Evolutionary conservation across 176 grass and related monocot species (phyloP).

Genomic region (Bolboschoenus planiculmis): DNA sequence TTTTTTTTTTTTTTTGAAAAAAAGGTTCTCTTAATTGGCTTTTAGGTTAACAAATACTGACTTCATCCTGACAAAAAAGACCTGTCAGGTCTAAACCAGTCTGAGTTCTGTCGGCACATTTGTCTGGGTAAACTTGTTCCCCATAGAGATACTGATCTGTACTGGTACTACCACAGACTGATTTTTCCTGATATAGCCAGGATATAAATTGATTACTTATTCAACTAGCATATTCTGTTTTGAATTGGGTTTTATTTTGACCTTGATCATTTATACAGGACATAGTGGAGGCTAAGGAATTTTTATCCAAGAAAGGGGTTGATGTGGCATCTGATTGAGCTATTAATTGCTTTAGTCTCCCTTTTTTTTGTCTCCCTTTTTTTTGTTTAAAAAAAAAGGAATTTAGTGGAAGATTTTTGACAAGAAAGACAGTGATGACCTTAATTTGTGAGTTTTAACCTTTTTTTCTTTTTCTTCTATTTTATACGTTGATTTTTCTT

Average conservation of each 20-base stretch:
- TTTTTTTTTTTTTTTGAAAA: too few relatives aligned
- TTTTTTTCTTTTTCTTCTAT: background rate
- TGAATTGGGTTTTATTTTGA: background rate
- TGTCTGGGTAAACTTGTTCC: background rate
- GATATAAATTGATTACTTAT: background rate
- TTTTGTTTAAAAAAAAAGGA: too few relatives aligned
- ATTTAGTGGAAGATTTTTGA: background rate
- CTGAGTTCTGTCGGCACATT: background rate
- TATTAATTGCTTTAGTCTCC: background rate
- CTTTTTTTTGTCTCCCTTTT: background rate
- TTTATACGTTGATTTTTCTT: background rate
- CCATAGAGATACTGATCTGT: background rate
- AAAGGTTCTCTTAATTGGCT: too few relatives aligned
- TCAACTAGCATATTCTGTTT: background rate
- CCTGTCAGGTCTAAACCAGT: background rate
- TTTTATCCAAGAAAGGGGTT: conserved; percentile 54
- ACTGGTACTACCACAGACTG: background rate
- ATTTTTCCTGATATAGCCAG: background rate
- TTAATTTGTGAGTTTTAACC: background rate
- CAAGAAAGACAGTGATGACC: background rate
- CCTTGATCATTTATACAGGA: conserved; percentile 37
- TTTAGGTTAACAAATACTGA: background rate
- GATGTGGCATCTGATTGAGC: conserved; percentile 50
- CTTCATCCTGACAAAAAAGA: background rate
- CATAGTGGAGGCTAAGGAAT: conserved; percentile 72